phyloP scores from a whole-genome alignment of 2,329 filamentous ascomycete species.

The Talaromyces sp. region DNA sequence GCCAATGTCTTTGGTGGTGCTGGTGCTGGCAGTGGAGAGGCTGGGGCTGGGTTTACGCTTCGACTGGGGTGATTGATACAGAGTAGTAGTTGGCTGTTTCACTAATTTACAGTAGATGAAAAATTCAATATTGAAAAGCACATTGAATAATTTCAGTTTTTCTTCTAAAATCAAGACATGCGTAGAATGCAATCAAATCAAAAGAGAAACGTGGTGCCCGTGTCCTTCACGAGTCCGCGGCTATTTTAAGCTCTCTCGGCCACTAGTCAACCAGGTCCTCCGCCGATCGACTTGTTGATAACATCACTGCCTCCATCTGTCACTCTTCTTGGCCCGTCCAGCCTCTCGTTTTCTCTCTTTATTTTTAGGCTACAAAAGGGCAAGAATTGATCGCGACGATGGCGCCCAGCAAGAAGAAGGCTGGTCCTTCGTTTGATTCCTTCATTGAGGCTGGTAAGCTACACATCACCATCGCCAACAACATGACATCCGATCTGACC shows the following conservation, averaged over 20 bases:
- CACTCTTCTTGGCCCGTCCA: neutral
- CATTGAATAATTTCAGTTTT: neutral
- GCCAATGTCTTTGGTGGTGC: constrained; percentile 66
- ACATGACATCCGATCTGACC: constrained; percentile 8
- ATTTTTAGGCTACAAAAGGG: neutral
- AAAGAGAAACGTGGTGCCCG: neutral
- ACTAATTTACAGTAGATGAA: neutral
- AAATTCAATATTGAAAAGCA: neutral
- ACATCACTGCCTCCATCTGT: neutral
- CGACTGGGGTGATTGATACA: constrained; percentile 47
- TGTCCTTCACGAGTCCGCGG: neutral
- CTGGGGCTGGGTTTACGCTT: constrained; percentile 53
- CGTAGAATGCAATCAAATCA: neutral
- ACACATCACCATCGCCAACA: neutral
- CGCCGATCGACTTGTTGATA: neutral
- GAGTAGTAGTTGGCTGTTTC: neutral
- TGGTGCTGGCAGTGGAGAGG: constrained; percentile 54
- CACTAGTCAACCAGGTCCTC: neutral
- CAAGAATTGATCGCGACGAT: neutral
- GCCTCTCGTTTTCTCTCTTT: neutral
- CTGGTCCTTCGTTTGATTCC: constrained; percentile 42
- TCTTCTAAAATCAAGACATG: neutral
- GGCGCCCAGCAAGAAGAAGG: constrained; percentile 30
- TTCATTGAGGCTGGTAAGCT: constrained; percentile 48
- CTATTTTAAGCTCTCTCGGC: neutral